Evolutionary conservation across 805 yeast species (phyloP).

Genomic region (Candida silvicultrix): DNA sequence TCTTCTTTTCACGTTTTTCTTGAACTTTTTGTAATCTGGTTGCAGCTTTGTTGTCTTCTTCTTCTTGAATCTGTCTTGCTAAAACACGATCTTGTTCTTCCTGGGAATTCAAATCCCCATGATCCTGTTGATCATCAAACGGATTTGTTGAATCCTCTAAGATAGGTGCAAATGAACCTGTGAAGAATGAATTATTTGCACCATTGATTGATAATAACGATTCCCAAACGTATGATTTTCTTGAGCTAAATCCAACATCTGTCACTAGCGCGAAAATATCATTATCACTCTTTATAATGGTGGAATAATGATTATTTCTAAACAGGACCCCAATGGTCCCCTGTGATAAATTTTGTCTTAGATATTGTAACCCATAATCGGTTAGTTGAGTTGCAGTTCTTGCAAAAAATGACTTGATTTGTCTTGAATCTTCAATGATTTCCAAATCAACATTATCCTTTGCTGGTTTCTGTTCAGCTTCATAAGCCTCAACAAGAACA

Average conservation of each 20-base stretch:
- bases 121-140: constrained; percentile 12
- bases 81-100: constrained; percentile 36
- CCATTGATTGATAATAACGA: constrained; percentile 64
- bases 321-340: constrained; percentile 67
- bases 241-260: constrained; percentile 54
- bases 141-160: constrained; percentile 18
- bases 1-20: constrained; percentile 5
- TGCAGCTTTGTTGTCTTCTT: constrained; percentile 51
- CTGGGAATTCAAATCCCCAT: constrained; percentile 10
- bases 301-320: constrained; percentile 85
- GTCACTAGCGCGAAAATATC: constrained; percentile 63
- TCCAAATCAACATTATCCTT: constrained; percentile 21
- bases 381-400: constrained; percentile 75
- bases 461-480: constrained; percentile 21
- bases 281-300: constrained; percentile 45
- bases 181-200: constrained; percentile 57
- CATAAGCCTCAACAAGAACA: constrained; percentile 41
- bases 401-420: constrained; percentile 44
- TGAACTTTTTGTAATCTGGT: constrained; percentile 33
- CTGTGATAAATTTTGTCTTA: constrained; percentile 38
- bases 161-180: constrained; percentile 54
- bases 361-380: constrained; percentile 46
- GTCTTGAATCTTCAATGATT: constrained; percentile 27
- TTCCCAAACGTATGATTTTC: constrained; percentile 72
- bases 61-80: constrained; percentile 42